Conservation (phyloP, 352 stramenopile genomes). For the Globisporangium camurandrum region DNA sequence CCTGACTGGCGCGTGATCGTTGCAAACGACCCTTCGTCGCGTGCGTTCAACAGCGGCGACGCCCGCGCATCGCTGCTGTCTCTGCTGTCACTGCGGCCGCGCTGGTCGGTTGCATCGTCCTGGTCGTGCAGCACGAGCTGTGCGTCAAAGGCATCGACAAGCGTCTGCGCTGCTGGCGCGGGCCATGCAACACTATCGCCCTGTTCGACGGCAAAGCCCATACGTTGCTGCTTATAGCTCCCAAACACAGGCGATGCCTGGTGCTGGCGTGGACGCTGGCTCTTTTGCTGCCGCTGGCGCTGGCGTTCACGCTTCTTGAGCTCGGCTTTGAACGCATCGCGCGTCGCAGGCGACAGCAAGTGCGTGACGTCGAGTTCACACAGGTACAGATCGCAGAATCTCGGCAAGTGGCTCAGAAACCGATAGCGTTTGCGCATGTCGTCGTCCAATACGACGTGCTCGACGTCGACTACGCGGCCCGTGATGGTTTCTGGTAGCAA, state of each 20-base stretch:
- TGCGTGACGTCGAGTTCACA: constrained; percentile 76
- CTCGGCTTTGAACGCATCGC: constrained; percentile 47
- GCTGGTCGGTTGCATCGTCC: neutral
- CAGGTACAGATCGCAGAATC: constrained; percentile 85
- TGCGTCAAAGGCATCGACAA: constrained; percentile 36
- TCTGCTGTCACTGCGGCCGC: neutral
- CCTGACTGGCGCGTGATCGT: constrained; percentile 64
- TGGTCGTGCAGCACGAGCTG: constrained; percentile 11
- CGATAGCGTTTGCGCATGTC: constrained; percentile 78
- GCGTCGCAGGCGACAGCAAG: constrained; percentile 62
- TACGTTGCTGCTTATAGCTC: too few species aligned
- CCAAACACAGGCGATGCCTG: constrained; percentile 20
- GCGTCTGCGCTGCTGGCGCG: constrained; percentile 43
- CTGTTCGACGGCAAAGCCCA: constrained; percentile 47
- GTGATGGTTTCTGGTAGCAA: constrained; percentile 42
- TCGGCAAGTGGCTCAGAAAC: constrained; percentile 81
- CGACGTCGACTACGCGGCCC: constrained; percentile 72
- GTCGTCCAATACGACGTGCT: constrained; percentile 85
- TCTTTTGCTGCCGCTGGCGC: constrained; percentile 47
- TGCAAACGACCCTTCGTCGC: constrained; percentile 52
- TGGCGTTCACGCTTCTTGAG: constrained; percentile 75
- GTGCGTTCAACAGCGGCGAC: constrained; percentile 5
- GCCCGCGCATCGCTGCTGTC: too few species aligned
- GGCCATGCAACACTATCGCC: constrained; percentile 49
- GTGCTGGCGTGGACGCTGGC: constrained; percentile 13